Conservation (phyloP, 169 alveolate species). For the Plasmodium falciparum region DNA sequence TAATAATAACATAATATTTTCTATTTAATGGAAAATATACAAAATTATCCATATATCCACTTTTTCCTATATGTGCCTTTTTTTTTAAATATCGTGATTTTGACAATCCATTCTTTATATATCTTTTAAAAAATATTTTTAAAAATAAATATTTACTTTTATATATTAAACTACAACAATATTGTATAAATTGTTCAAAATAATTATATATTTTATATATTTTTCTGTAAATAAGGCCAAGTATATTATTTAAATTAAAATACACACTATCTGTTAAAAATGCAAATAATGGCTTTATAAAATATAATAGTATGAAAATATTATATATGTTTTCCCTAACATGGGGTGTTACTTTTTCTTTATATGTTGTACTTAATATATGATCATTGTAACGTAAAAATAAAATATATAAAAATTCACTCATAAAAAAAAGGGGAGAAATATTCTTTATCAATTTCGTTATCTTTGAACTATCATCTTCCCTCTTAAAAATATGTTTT, state of each 20-base stretch:
- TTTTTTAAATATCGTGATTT: constrained; percentile 35
- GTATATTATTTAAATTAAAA: constrained; percentile 65
- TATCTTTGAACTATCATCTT: constrained; percentile 41
- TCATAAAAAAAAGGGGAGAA: constrained; percentile 68
- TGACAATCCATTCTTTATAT: constrained; percentile 54
- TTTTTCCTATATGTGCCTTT: neutral
- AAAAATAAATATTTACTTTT: constrained; percentile 33
- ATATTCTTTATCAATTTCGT: constrained; percentile 29
- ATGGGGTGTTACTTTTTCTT: constrained; percentile 23
- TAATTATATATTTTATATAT: constrained; percentile 15
- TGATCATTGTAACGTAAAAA: constrained; percentile 72
- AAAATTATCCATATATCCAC: constrained; percentile 25
- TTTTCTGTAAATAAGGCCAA: constrained; percentile 26
- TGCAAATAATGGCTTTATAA: constrained; percentile 56
- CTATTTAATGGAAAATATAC: constrained; percentile 54
- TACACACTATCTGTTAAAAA: constrained; percentile 71
- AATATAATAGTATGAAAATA: constrained; percentile 52
- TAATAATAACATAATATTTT: constrained; percentile 54
- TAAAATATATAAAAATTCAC: constrained; percentile 59
- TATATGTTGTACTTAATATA: constrained; percentile 55
- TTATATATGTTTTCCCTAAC: constrained; percentile 59
- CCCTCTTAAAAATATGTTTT: constrained; percentile 65
- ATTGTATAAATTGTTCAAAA: constrained; percentile 13
- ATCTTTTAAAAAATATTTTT: constrained; percentile 44
- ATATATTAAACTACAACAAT: constrained; percentile 28